Percentiles rank a stretch among this genome's conserved stretches.
phyloP scores from a whole-genome alignment of 768 basidiomycete species.

The Mycena crocata region DNA sequence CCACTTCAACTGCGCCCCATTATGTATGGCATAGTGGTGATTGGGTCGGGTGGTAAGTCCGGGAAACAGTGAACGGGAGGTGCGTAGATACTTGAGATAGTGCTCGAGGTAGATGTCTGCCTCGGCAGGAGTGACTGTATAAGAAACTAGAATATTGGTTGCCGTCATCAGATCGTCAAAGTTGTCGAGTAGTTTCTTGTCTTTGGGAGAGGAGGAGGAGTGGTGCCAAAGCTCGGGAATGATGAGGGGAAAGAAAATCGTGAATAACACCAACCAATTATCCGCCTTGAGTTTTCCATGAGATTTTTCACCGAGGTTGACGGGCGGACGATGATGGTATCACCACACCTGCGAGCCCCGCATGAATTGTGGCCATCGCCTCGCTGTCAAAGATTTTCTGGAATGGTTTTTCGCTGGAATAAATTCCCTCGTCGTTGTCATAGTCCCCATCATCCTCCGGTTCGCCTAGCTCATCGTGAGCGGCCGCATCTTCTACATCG shows the following conservation, averaged over 20 bases:
- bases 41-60: not conserved
- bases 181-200: constrained; percentile 4
- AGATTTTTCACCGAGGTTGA: constrained; percentile 24
- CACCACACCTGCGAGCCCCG: constrained; percentile 12
- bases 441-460: constrained; percentile 3
- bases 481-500: not conserved
- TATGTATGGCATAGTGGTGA: constrained; percentile 20
- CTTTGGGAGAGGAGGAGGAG: not conserved
- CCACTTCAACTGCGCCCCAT: constrained; percentile 11
- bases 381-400: constrained; percentile 4
- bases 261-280: constrained; percentile 23
- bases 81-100: not conserved
- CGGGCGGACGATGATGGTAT: constrained; percentile 22
- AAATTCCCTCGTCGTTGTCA: not conserved
- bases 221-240: not conserved
- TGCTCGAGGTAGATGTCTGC: not conserved
- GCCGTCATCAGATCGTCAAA: constrained; percentile 2
- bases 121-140: not conserved
- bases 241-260: constrained; percentile 12
- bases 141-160: constrained; percentile 11
- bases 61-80: not conserved
- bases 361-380: constrained; percentile 11
- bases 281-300: constrained; percentile 34
- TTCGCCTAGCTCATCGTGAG: not conserved
- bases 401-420: constrained; percentile 8